Conservation (phyloP, 352 stramenopile species). For the Phytophthora niederhauseri region DNA sequence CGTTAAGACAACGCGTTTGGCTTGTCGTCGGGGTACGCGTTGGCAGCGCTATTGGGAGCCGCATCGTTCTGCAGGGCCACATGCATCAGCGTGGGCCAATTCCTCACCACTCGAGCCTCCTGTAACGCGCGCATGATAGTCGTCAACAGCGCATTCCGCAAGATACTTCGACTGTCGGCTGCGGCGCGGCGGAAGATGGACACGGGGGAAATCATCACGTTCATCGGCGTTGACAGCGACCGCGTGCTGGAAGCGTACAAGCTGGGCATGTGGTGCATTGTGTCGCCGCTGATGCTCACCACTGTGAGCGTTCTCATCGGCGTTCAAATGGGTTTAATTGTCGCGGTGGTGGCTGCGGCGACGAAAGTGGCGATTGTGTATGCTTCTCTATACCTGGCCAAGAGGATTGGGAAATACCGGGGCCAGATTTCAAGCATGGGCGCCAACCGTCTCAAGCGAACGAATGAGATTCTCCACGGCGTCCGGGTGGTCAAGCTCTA, state of each 20-base stretch:
- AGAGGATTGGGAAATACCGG: constrained; percentile 36
- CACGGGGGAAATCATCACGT: constrained; percentile 56
- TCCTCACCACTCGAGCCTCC: constrained; percentile 41
- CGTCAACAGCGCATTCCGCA: constrained; percentile 68
- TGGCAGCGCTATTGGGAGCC: constrained; percentile 39
- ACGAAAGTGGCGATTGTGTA: constrained; percentile 31
- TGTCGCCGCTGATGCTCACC: constrained; percentile 44
- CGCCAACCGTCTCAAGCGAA: constrained; percentile 81
- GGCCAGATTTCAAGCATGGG: constrained; percentile 38
- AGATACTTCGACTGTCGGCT: constrained; percentile 42
- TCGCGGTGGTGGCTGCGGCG: constrained; percentile 21
- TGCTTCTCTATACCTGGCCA: constrained; percentile 18
- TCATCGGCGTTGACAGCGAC: constrained; percentile 53
- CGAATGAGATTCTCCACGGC: constrained; percentile 89
- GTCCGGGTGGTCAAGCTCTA: constrained; percentile 89
- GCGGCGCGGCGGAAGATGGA: constrained; percentile 47
- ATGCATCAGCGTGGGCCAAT: constrained; percentile 48
- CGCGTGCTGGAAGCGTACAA: constrained; percentile 55
- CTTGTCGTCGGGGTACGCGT: constrained; percentile 50
- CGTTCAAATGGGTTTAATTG: constrained; percentile 39
- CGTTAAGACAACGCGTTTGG: constrained; percentile 46
- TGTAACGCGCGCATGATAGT: constrained; percentile 52
- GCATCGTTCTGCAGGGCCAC: constrained; percentile 46
- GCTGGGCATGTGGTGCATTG: constrained; percentile 42
- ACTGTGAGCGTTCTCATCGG: constrained; percentile 46